Evolutionary conservation across 257 asterid genomes (phyloP).

Genomic region (Nicotiana tomentosiformis): DNA sequence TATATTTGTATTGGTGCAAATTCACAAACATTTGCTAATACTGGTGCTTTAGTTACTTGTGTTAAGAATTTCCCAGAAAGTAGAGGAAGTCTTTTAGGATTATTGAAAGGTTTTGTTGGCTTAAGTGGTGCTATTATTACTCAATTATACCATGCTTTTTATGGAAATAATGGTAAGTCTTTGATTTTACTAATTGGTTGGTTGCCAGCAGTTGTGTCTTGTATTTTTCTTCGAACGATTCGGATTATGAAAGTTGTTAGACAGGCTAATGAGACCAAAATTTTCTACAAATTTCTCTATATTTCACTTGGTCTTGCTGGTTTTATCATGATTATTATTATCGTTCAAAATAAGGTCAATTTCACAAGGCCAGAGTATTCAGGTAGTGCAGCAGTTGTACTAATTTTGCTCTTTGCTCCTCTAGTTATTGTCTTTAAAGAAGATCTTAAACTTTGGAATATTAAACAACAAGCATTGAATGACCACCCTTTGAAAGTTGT

Average conservation of each 20-base stretch:
- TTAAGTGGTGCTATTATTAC: slow-evolving; percentile 69
- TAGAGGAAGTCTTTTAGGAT: slow-evolving; percentile 44
- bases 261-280: slow-evolving; percentile 34
- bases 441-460: slow-evolving; percentile 28
- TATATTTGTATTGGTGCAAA: slow-evolving; percentile 56
- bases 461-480: background rate
- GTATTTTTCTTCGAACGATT: slow-evolving; percentile 35
- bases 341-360: slow-evolving; percentile 27
- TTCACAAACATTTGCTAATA: slow-evolving; percentile 57
- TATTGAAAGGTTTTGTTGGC: slow-evolving; percentile 56
- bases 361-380: slow-evolving; percentile 24
- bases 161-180: slow-evolving; percentile 34
- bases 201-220: slow-evolving; percentile 54
- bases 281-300: slow-evolving; percentile 40
- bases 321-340: slow-evolving; percentile 39
- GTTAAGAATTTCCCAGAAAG: slow-evolving; percentile 67
- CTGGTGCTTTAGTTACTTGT: slow-evolving; percentile 57
- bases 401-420: slow-evolving; percentile 33
- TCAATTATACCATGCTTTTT: slow-evolving; percentile 43
- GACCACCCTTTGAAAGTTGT: slow-evolving; percentile 8
- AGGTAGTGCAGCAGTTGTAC: slow-evolving; percentile 30
- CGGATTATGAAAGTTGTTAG: slow-evolving; percentile 30
- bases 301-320: slow-evolving; percentile 40
- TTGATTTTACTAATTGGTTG: slow-evolving; percentile 48
- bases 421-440: slow-evolving; percentile 29